Percentiles rank a stretch among this genome's conserved stretches.
phyloP scores from a whole-genome alignment of 371 early-diverging fungal genomes.

The Zancudomyces culisetae region DNA sequence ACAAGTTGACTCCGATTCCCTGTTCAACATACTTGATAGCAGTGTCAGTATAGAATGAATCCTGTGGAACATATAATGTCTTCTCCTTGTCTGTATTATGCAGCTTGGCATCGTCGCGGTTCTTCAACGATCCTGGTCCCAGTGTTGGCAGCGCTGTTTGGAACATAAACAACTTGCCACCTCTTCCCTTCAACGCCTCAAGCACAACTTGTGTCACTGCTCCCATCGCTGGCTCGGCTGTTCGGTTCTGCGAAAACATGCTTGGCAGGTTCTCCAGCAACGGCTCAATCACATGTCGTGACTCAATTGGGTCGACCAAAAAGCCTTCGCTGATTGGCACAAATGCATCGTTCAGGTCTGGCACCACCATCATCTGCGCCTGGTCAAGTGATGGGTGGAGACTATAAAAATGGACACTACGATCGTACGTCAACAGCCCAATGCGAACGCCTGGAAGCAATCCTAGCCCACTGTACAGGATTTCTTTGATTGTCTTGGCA shows the following conservation, averaged over 20 bases:
- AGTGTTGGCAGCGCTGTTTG: constrained; percentile 63
- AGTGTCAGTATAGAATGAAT: constrained; percentile 59
- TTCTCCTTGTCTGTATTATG: constrained; percentile 81
- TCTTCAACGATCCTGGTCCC: constrained; percentile 71
- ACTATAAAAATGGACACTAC: constrained; percentile 75
- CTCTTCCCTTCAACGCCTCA: constrained; percentile 51
- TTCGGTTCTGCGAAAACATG: constrained; percentile 58
- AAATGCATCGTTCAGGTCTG: constrained; percentile 81
- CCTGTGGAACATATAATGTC: constrained; percentile 64
- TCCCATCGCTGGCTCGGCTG: constrained; percentile 56
- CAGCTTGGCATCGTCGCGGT: constrained; percentile 69
- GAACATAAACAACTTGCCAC: constrained; percentile 72
- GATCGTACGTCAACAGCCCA: constrained; percentile 81
- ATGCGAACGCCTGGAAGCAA: constrained; percentile 30
- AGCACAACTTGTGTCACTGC: constrained; percentile 61
- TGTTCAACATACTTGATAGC: constrained; percentile 53
- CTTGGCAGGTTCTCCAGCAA: constrained; percentile 62
- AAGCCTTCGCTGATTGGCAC: constrained; percentile 74
- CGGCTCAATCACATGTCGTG: constrained; percentile 46
- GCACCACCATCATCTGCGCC: constrained; percentile 87
- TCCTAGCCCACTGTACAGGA: constrained; percentile 40
- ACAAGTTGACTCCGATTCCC: constrained; percentile 73
- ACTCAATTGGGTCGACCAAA: constrained; percentile 63
- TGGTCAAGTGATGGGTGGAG: constrained; percentile 40
- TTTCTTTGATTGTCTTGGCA: constrained; percentile 38